Evolutionary conservation across 2,329 filamentous ascomycete species (phyloP), one percentile per base, ranked within the genome.

Genomic region (Verticillium longisporum): DNA sequence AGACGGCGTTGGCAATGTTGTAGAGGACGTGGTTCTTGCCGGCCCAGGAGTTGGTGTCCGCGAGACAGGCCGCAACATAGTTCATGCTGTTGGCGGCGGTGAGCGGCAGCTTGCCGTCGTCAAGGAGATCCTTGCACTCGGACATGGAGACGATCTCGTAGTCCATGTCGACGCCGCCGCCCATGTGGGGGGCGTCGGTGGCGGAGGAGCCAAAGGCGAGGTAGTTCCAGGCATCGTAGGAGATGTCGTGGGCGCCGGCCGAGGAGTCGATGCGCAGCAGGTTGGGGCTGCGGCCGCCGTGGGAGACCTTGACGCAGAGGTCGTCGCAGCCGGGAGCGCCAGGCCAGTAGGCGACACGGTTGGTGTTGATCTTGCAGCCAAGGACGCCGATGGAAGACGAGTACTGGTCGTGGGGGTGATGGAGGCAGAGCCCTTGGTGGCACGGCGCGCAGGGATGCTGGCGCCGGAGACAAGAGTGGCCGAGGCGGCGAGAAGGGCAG

Each of bases 341-440:
- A 6, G 84, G 84, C 81, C 82, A 87, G 78, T 87, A 87, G 63
- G 84, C 84, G 45, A 86, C 78, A 53, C 83, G 82, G 76, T 86
- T 80, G 63, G 79, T 84, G 73, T 86, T 72, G 71, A 87, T 78
- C 72, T 84, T 82, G 79, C 84, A 86, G 58, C 84, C 84, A 6
- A 84, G 72, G 4, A 85, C 83, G 56, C 84, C 84, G 63, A 85
- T 72, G 4, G 82, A 84, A 15, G 81, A 84, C 1, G 80, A 83
- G 75, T 79, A 87, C 66, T 75, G 72, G 64, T 80, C 80, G 69
- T 87, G 84, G 36, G 84, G 5, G 83, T 86, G 62, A 78, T 73
- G 65, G 68, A 70, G 63, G 69, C 71, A 61, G 69, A 68, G 64
- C 70, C 70, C 54, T 67, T 65, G 61, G 61, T 67, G 67, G 56